Percentiles rank a stretch among this genome's conserved stretches.
Evolutionary conservation across 352 stramenopile genomes (phyloP).

Genomic region (Elongisporangium senticosum): DNA sequence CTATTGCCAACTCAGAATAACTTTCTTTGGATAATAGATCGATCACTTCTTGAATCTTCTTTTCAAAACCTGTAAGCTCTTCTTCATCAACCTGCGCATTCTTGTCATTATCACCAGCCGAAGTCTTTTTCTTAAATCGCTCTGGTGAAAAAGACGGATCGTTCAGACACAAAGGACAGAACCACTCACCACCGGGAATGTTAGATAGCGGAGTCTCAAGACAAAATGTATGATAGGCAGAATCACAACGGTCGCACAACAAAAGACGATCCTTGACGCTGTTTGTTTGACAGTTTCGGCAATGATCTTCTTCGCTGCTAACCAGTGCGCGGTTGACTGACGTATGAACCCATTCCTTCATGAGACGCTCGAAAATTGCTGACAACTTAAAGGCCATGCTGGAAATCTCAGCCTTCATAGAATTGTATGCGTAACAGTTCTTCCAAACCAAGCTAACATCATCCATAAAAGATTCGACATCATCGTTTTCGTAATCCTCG

Average conservation of each 20-base stretch:
- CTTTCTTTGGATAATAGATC: slow-evolving; percentile 67
- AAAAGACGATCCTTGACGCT: slow-evolving; percentile 59
- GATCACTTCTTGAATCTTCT: slow-evolving; percentile 47
- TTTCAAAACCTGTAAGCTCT: slow-evolving; percentile 63
- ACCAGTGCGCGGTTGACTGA: slow-evolving; percentile 43
- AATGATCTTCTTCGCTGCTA: slow-evolving; percentile 72
- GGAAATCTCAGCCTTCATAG: slow-evolving; percentile 74
- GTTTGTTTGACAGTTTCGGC: slow-evolving; percentile 67
- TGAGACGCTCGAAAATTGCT: slow-evolving; percentile 71
- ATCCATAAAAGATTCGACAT: slow-evolving; percentile 75
- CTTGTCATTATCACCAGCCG: slow-evolving; percentile 10
- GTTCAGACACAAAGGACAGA: slow-evolving; percentile 53
- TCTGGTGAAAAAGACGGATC: slow-evolving; percentile 53
- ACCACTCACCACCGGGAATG: slow-evolving; percentile 71
- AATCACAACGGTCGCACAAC: slow-evolving; percentile 79
- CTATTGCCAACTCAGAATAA: slow-evolving; percentile 44
- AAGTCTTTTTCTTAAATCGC: slow-evolving; percentile 38
- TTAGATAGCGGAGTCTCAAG: slow-evolving; percentile 45
- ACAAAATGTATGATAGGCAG: slow-evolving; percentile 81
- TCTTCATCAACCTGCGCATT: slow-evolving; percentile 18
- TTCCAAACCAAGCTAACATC: slow-evolving; percentile 81
- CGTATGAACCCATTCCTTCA: slow-evolving; percentile 77
- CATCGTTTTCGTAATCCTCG: slow-evolving; percentile 82
- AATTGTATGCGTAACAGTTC: slow-evolving; percentile 86
- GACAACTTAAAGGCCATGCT: slow-evolving; percentile 68